Percentiles rank a stretch among this genome's conserved stretches.
These are phyloP conservation scores for Malassezia caprae DNA, from an alignment of 1,284 basidiomycete species.

Conservation along the genomic window DNA sequence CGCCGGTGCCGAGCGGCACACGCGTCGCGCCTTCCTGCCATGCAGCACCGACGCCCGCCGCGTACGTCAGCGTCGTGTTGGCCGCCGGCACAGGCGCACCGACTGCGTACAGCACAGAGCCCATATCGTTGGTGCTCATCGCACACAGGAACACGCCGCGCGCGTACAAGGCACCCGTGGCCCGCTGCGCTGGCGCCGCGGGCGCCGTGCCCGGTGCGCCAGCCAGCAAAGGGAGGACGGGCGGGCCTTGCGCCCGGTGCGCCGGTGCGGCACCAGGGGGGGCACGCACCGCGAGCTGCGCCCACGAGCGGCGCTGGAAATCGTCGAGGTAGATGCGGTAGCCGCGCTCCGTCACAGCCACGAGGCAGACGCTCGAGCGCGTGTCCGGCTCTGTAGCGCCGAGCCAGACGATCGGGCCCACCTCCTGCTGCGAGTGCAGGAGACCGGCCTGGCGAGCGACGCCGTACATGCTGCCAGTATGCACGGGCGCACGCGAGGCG, in stretches of 20 bases:
- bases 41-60: background rate
- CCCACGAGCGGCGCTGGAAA: slow-evolving; percentile 29
- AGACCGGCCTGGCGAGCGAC: slow-evolving; percentile 39
- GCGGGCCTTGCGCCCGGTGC: background rate
- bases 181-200: background rate
- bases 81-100: background rate
- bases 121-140: background rate
- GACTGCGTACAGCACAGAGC: slow-evolving; percentile 4
- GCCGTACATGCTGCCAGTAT: slow-evolving; percentile 34
- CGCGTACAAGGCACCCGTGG: slow-evolving; percentile 13
- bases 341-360: slow-evolving; percentile 43
- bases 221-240: background rate
- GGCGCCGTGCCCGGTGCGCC: background rate
- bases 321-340: slow-evolving; percentile 44
- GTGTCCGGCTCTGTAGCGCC: slow-evolving; percentile 26
- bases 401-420: slow-evolving; percentile 36
- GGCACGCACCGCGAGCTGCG: slow-evolving; percentile 16
- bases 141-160: slow-evolving; percentile 14
- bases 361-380: slow-evolving; percentile 27
- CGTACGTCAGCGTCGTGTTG: slow-evolving; percentile 4
- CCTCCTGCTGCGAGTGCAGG: slow-evolving; percentile 32
- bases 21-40: slow-evolving; percentile 27
- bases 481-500: slow-evolving; percentile 31
- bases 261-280: slow-evolving; percentile 5
- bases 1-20: slow-evolving; percentile 24